Evolutionary conservation across 331 rosid genomes (phyloP).

Genomic region (Malus hybrid): DNA sequence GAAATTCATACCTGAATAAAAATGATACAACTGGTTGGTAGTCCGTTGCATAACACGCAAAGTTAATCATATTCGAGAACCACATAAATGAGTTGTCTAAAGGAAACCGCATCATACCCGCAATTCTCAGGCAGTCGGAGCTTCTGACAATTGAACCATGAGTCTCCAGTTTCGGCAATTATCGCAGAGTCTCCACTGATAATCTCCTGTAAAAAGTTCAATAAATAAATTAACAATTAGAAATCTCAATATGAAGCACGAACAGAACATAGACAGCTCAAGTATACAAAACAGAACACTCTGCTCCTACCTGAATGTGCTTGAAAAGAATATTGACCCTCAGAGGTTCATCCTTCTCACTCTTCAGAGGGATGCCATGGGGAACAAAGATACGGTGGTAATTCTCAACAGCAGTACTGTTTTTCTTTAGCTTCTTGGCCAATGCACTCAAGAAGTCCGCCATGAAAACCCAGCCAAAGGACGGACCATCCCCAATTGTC

Average conservation of each 20-base stretch:
- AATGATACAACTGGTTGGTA: slow-evolving; percentile 10
- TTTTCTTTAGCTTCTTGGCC: slow-evolving; percentile 61
- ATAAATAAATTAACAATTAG: not conserved
- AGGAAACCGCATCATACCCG: slow-evolving; percentile 35
- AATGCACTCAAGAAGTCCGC: slow-evolving; percentile 64
- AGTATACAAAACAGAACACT: not conserved
- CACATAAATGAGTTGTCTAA: not conserved
- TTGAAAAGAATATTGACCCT: slow-evolving; percentile 77
- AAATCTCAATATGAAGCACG: not conserved
- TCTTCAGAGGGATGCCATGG: slow-evolving; percentile 48
- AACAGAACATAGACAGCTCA: not conserved
- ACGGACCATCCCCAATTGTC: slow-evolving; percentile 71
- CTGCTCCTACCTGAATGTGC: slow-evolving; percentile 62
- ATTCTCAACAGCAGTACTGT: slow-evolving; percentile 62
- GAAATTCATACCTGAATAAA: slow-evolving; percentile 71
- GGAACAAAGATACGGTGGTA: slow-evolving; percentile 68
- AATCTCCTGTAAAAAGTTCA: slow-evolving; percentile 41
- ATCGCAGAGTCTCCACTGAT: slow-evolving; percentile 55
- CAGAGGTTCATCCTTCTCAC: slow-evolving; percentile 51
- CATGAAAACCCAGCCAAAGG: slow-evolving; percentile 89
- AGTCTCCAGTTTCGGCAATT: slow-evolving; percentile 85
- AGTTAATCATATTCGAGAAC: not conserved
- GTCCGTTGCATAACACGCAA: not conserved
- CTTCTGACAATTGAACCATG: slow-evolving; percentile 94
- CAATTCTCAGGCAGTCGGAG: slow-evolving; percentile 76